Base-by-base conservation (phyloP, 2,329 filamentous ascomycete species). In the Colletotrichum chlorophyti region DNA sequence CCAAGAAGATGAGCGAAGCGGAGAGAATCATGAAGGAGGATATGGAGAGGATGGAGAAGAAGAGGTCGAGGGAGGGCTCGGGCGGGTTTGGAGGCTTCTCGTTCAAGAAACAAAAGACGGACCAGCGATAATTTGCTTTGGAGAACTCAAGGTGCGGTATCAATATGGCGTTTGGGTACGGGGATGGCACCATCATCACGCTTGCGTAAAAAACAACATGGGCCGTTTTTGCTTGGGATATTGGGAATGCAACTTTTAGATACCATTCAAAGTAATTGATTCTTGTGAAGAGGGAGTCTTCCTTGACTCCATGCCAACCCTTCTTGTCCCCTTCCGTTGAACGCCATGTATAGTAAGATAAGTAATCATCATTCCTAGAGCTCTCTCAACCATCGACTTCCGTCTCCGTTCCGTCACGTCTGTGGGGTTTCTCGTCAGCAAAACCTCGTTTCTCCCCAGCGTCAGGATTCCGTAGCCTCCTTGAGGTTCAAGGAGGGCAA, bases 1-100 rank as follows among this genome's bases (percentile, higher is more conserved):
- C 86, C 2, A 92, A 91, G 79, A 95, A 91, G 67, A 94, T 96
- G 84, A 94, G 90, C 67, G 91, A 96, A 69, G 89, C 88, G 3
- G 92, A 94, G 74, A 83, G 89, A 50, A 96, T 95, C 67, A 97
- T 96, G 93, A 91, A 89, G 72, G 89, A 91, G 66, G 90, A 93
- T 69, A 82, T 91, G 73, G 89, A 92, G 65, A 80, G 83, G 63
- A 93, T 91, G 73, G 89, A 92, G 66, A 80, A 83, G 63, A 93
- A 92, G 70, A 80, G 88, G 53, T 74, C 79, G 29, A 77, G 84
- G 43, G 82, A 79, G 9, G 69, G 69, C 4, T 72, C 72, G n/a
- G n/a, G n/a, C 1, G 80, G 80, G 0, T 78, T 79, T 49, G 75
- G 74, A 15, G 79, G 79, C 42, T 72, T 76, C 6, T 73, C 77